These are phyloP conservation scores for Lachancea meyersii DNA, from an alignment of 805 yeast genomes.

Conservation along the genomic window DNA sequence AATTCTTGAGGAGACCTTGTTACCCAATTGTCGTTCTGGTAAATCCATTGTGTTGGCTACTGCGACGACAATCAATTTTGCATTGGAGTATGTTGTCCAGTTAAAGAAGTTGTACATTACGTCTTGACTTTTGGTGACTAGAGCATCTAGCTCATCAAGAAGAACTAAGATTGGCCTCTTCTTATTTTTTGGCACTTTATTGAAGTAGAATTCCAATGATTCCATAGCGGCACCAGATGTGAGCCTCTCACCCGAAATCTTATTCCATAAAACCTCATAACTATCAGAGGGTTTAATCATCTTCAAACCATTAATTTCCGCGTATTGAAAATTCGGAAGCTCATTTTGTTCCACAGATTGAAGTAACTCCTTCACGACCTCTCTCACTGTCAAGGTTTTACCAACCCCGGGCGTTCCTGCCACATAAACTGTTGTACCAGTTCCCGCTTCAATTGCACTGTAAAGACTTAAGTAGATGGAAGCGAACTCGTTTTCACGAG, in stretches of 20 bases:
- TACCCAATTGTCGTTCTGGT: slow-evolving; percentile 82
- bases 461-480: slow-evolving; percentile 63
- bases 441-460: slow-evolving; percentile 57
- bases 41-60: slow-evolving; percentile 97
- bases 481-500: slow-evolving; percentile 79
- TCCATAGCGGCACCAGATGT: slow-evolving; percentile 60
- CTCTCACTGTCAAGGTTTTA: slow-evolving; percentile 87
- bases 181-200: slow-evolving; percentile 31
- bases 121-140: slow-evolving; percentile 69
- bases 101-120: slow-evolving; percentile 94
- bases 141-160: slow-evolving; percentile 89
- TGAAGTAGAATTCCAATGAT: slow-evolving; percentile 66
- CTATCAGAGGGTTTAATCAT: slow-evolving; percentile 72
- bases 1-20: slow-evolving; percentile 83
- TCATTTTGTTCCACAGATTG: slow-evolving; percentile 35
- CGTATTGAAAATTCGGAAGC: slow-evolving; percentile 52
- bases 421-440: slow-evolving; percentile 81
- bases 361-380: slow-evolving; percentile 67
- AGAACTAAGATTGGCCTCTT: slow-evolving; percentile 57
- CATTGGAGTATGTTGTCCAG: slow-evolving; percentile 85
- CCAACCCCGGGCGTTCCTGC: slow-evolving; percentile 99
- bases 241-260: slow-evolving; percentile 53
- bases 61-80: slow-evolving; percentile 81
- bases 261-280: slow-evolving; percentile 78
- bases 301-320: slow-evolving; percentile 89